Percentiles rank a stretch among this genome's conserved stretches.
phyloP scores from a whole-genome alignment of 352 stramenopile species.

The Plasmopara halstedii region DNA sequence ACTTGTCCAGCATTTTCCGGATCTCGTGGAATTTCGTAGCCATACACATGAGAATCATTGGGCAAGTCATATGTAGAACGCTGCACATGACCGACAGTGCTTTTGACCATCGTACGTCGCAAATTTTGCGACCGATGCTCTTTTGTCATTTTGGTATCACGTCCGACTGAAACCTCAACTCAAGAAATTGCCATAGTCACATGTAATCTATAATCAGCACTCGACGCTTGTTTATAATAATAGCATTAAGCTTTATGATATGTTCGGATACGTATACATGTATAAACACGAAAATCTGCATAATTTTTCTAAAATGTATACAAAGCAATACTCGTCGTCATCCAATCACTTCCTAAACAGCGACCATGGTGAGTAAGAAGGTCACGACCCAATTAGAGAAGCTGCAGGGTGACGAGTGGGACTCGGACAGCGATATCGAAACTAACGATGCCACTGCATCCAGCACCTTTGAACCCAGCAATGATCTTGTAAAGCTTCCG shows the following conservation, averaged over 20 bases:
- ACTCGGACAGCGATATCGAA: conserved; percentile 76
- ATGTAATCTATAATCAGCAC: conserved; percentile 5
- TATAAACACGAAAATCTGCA: neutral
- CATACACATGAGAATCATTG: conserved; percentile 66
- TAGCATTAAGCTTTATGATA: conserved; percentile 1
- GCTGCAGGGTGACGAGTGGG: conserved; percentile 75
- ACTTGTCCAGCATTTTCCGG: conserved; percentile 65
- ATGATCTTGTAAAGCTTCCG: conserved; percentile 49
- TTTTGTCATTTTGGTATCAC: conserved; percentile 14
- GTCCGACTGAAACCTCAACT: neutral
- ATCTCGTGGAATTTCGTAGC: conserved; percentile 58
- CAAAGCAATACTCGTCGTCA: conserved; percentile 2
- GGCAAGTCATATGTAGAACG: conserved; percentile 61
- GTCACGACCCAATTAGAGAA: conserved; percentile 72
- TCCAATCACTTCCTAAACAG: conserved; percentile 1
- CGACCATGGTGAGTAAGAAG: conserved; percentile 57
- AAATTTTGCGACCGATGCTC: conserved; percentile 29
- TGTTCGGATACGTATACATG: neutral
- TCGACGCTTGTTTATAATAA: conserved; percentile 5
- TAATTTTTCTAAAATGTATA: conserved; percentile 1
- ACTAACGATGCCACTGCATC: conserved; percentile 10
- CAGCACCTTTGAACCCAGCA: conserved; percentile 38
- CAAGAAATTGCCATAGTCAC: neutral
- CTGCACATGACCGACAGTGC: conserved; percentile 54
- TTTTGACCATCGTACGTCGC: conserved; percentile 82